Percentiles rank a stretch among this genome's conserved stretches.
phyloP scores from a whole-genome alignment of 257 asterid genomes.

The Eustoma russellianum region DNA sequence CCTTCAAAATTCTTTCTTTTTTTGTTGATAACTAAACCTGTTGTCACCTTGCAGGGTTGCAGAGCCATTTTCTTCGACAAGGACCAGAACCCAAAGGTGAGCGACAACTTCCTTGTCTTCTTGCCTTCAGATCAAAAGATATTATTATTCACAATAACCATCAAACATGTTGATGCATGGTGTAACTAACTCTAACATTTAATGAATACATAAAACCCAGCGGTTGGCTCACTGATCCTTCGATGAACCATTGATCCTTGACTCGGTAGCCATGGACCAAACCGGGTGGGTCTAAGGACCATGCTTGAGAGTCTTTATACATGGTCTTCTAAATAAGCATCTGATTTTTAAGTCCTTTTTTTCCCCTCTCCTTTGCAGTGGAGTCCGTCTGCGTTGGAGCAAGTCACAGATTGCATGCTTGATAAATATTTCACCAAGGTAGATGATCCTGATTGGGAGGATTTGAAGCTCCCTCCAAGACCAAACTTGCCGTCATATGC shows the following conservation, averaged over 20 bases:
- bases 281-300: too few relatives aligned
- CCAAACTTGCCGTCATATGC: constrained; percentile 21
- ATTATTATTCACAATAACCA: too few relatives aligned
- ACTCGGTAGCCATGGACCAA: too few relatives aligned
- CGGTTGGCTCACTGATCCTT: too few relatives aligned
- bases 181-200: too few relatives aligned
- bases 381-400: constrained; percentile 23
- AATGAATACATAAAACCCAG: too few relatives aligned
- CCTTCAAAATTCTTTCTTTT: too few relatives aligned
- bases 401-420: constrained; percentile 15
- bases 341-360: background rate
- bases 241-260: too few relatives aligned
- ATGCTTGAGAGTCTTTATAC: too few relatives aligned
- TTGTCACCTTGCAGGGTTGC: constrained; percentile 15
- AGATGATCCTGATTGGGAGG: constrained; percentile 23
- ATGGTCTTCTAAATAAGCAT: background rate
- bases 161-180: too few relatives aligned
- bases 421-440: constrained; percentile 21
- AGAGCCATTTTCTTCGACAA: constrained; percentile 20
- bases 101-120: background rate
- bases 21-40: background rate
- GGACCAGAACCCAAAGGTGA: constrained; percentile 22
- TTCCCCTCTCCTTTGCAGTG: constrained; percentile 10
- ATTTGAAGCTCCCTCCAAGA: constrained; percentile 20
- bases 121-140: too few relatives aligned